Conservation (phyloP, 164 flowering plant genomes). For the Annona cherimola region DNA sequence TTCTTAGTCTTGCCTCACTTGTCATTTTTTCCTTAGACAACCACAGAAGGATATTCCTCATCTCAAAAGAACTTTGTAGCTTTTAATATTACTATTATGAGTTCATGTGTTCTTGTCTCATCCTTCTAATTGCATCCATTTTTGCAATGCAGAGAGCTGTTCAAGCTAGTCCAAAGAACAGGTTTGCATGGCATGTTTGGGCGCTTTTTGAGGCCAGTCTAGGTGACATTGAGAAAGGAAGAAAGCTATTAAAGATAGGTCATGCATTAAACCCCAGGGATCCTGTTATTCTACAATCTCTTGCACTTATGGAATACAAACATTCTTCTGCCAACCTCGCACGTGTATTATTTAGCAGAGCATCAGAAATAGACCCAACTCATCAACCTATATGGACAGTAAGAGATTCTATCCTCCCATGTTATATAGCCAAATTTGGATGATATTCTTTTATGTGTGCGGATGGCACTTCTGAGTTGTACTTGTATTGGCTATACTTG, state of each 20-base stretch:
- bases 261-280: slow-evolving; percentile 90
- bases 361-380: slow-evolving; percentile 77
- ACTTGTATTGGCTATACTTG: no score
- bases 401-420: slow-evolving; percentile 21
- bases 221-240: slow-evolving; percentile 60
- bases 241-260: slow-evolving; percentile 87
- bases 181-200: slow-evolving; percentile 99
- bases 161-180: slow-evolving; percentile 93
- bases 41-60: no score
- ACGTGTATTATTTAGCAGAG: slow-evolving; percentile 71
- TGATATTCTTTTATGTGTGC: no score
- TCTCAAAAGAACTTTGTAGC: no score
- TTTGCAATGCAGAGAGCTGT: slow-evolving; percentile 59
- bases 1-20: no score
- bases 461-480: no score
- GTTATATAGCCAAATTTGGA: neutral
- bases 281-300: slow-evolving; percentile 94
- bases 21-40: no score
- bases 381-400: slow-evolving; percentile 96
- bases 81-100: no score
- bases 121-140: neutral
- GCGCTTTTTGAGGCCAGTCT: slow-evolving; percentile 79
- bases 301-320: slow-evolving; percentile 81
- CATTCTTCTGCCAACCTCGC: slow-evolving; percentile 77
- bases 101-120: no score